Evolutionary conservation across 1,284 basidiomycete species (phyloP).

Genomic region (Malassezia vespertilionis): DNA sequence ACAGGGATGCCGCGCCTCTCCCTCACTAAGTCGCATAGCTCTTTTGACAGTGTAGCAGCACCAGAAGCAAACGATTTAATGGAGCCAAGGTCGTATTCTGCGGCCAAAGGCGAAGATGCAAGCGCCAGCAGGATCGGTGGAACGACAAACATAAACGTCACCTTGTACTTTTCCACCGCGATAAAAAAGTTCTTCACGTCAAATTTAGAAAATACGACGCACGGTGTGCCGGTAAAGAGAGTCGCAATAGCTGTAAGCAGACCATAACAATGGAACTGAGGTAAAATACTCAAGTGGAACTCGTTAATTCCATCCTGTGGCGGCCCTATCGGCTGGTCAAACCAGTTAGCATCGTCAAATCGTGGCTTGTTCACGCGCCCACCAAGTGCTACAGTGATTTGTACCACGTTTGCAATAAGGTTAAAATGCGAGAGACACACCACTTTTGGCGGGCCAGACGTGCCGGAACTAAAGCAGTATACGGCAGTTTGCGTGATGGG

Average conservation of each 20-base stretch:
- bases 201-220: conserved; percentile 33
- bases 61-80: conserved; percentile 37
- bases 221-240: conserved; percentile 39
- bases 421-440: conserved; percentile 39
- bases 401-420: conserved; percentile 40
- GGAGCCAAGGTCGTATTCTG: conserved; percentile 34
- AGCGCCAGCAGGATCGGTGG: conserved; percentile 43
- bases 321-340: conserved; percentile 18
- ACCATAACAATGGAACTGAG: conserved; percentile 46
- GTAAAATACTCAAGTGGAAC: conserved; percentile 39
- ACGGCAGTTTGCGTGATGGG: conserved; percentile 28
- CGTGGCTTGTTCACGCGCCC: conserved; percentile 39
- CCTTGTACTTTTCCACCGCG: conserved; percentile 26
- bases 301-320: conserved; percentile 22
- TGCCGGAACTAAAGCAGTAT: conserved; percentile 42
- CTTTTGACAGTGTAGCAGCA: conserved; percentile 30
- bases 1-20: conserved; percentile 29
- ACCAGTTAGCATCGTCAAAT: conserved; percentile 29
- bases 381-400: conserved; percentile 31
- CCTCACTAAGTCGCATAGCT: conserved; percentile 28
- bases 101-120: conserved; percentile 29
- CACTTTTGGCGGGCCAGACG: conserved; percentile 41
- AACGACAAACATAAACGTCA: conserved; percentile 44
- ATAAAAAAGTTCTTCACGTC: conserved; percentile 33
- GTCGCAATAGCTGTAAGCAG: conserved; percentile 35